These are phyloP conservation scores for Neurospora sp. DNA, from an alignment of 495 filamentous ascomycete genomes.

Conservation along the genomic window DNA sequence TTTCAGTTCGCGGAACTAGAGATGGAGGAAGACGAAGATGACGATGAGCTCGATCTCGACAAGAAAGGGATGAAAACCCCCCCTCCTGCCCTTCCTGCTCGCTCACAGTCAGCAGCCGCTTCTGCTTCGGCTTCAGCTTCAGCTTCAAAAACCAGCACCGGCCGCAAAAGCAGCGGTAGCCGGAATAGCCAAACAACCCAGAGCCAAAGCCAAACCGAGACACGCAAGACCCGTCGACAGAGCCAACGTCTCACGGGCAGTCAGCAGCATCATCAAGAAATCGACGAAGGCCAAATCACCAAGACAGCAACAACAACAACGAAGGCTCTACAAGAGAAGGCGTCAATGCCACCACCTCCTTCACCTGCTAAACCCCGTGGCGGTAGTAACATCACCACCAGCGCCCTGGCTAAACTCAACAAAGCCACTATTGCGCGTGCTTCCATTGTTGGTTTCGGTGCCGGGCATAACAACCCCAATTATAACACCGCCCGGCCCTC, in stretches of 20 bases:
- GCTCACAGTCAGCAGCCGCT: background rate
- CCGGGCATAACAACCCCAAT: background rate
- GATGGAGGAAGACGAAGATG: background rate
- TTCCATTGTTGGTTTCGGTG: background rate
- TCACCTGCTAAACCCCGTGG: background rate
- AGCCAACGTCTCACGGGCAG: slow-evolving; percentile 3
- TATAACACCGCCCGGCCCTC: slow-evolving; percentile 22
- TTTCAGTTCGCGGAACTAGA: background rate
- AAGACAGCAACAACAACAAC: background rate
- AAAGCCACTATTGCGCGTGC: background rate
- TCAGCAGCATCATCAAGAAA: background rate
- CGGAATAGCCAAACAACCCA: background rate
- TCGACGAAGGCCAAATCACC: background rate
- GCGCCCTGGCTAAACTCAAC: slow-evolving; percentile 2
- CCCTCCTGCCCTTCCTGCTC: background rate
- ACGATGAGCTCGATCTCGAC: background rate
- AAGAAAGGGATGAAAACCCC: background rate
- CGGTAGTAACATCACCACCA: background rate
- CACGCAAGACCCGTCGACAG: background rate
- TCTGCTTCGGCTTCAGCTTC: background rate
- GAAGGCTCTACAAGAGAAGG: background rate
- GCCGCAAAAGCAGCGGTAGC: background rate
- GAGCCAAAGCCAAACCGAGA: background rate
- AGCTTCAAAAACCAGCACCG: slow-evolving; percentile 1
- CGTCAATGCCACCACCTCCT: background rate